A percentile compares a stretch with the other conserved stretches of the same genome.
Evolutionary conservation across 352 stramenopile genomes (phyloP).

Genomic region (Phytophthora citricola): DNA sequence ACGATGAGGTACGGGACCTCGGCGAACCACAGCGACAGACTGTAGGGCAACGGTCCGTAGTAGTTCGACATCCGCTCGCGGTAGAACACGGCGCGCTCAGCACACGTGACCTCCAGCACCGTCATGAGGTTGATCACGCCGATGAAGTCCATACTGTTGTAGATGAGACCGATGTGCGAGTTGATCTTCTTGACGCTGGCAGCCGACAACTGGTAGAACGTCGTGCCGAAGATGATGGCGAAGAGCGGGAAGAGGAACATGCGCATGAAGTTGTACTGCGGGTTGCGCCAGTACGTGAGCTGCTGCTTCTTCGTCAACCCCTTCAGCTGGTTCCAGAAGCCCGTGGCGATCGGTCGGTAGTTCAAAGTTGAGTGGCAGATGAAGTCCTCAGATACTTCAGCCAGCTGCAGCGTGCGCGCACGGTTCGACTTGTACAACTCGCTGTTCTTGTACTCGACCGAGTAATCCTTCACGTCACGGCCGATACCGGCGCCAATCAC

Average conservation of each 20-base stretch:
- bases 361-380: conserved; percentile 56
- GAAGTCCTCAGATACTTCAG: conserved; percentile 31
- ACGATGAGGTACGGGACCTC: conserved; percentile 70
- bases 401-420: conserved; percentile 33
- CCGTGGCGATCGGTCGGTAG: conserved; percentile 51
- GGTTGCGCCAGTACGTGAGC: conserved; percentile 62
- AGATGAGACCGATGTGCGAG: conserved; percentile 73
- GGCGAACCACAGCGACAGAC: conserved; percentile 64
- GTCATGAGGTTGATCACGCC: conserved; percentile 67
- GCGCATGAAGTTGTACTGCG: conserved; percentile 73
- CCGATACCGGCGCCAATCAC: conserved; percentile 79
- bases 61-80: conserved; percentile 78
- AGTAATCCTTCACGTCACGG: conserved; percentile 71
- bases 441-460: conserved; percentile 55
- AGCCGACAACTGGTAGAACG: conserved; percentile 58
- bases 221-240: conserved; percentile 69
- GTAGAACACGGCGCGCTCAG: conserved; percentile 63
- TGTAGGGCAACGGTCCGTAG: conserved; percentile 73
- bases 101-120: conserved; percentile 53
- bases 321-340: conserved; percentile 46
- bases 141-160: conserved; percentile 79
- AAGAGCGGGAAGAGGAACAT: conserved; percentile 67
- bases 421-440: conserved; percentile 41
- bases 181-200: conserved; percentile 51
- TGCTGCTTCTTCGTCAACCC: conserved; percentile 40